These are phyloP conservation scores for Botrytis byssoidea DNA, from an alignment of 2,329 filamentous ascomycete species.

Conservation along the genomic window DNA sequence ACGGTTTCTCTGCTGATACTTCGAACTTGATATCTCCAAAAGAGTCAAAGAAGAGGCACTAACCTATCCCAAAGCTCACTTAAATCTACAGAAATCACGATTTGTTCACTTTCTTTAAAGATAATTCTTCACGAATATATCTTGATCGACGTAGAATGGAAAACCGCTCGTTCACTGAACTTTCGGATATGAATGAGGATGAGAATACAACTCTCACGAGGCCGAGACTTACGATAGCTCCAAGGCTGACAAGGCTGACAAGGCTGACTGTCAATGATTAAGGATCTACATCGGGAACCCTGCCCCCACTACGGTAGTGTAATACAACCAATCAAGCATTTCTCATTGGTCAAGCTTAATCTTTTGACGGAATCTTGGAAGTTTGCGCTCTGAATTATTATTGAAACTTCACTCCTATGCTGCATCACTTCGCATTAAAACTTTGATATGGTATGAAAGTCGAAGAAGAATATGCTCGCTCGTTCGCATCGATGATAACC, in stretches of 20 bases:
- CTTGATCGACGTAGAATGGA: background rate
- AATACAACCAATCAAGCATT: conserved; percentile 18
- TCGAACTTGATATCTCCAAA: background rate
- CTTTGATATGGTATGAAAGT: conserved; percentile 15
- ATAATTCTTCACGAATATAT: background rate
- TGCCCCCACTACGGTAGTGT: conserved; percentile 17
- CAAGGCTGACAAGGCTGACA: conserved; percentile 24
- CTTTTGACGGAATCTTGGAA: conserved; percentile 18
- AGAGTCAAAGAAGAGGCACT: background rate
- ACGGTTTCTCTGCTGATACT: background rate
- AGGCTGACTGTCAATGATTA: conserved; percentile 6
- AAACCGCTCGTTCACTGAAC: background rate
- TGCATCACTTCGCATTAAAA: background rate
- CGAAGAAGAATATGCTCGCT: background rate
- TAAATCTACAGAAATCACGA: background rate
- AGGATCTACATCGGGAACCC: background rate
- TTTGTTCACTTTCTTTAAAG: background rate
- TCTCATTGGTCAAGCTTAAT: conserved; percentile 18
- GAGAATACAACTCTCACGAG: background rate
- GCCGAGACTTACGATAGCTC: background rate
- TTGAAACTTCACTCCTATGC: conserved; percentile 8
- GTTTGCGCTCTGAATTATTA: conserved; percentile 8
- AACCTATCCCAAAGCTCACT: background rate
- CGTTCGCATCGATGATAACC: conserved; percentile 30
- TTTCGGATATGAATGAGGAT: background rate